Evolutionary conservation across 257 asterid genomes (phyloP), one percentile per base, ranked within the genome.

Genomic region (Coffea canephora): DNA sequence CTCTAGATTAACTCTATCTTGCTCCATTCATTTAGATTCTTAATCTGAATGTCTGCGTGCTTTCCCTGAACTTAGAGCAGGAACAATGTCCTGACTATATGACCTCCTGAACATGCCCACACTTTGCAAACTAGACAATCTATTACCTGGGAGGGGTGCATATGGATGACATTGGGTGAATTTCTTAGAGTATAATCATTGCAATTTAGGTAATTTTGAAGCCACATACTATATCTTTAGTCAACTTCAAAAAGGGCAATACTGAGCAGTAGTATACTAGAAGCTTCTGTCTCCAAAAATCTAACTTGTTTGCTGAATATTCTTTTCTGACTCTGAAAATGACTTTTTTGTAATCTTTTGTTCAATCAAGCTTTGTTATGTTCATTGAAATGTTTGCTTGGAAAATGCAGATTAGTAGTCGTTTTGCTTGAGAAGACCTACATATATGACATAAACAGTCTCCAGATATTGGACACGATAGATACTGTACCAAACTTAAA

Each of bases 401-500:
- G 78, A 57, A 76, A 80, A n/a, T 83, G 91, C 97, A 95, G 99
- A 81, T 89, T 95, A 87, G 83, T 91, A 64, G 97, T 95, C 78
- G 76, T 90, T 80, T 84, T 95, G 91, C 93, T 85, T 88, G 96
- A 93, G 84, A 87, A 95, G 88, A 85, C 94, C 55, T 91, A 88
- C 80, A 84, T 95, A 65, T 95, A 95, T 86, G 99, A 95, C 79
- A 89, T 81, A 71, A 91, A 89, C 85, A 90, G 82, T 80, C 88
- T 95, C 84, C 87, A 89, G 80, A 89, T 88, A 81, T 82, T 90
- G 90, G 92, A 87, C 80, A 83, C 93, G 79, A 86, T 95, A 82
- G 97, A 90, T 83, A 95, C 98, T 73, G 96, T 90, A 77, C 96
- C 95, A 78, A 95, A 95, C 70, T 48, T 74, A 77, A 93, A 88